A percentile compares a stretch with the other conserved stretches of the same genome.
phyloP scores from a whole-genome alignment of 2,329 filamentous ascomycete genomes.

The Daldinia eschscholtzii region DNA sequence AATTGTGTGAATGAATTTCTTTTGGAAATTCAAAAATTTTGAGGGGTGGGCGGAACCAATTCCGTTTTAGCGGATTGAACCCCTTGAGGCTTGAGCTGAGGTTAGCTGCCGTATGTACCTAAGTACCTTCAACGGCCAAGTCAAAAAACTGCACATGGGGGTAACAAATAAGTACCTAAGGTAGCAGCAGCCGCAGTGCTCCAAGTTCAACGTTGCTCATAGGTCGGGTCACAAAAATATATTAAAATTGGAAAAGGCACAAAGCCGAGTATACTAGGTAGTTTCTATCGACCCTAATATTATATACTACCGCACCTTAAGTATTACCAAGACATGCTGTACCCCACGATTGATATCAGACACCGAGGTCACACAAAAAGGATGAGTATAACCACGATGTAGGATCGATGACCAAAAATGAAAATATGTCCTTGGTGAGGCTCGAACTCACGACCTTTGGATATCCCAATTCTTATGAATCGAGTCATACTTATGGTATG shows the following conservation, averaged over 20 bases:
- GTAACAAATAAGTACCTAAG: too few relatives aligned
- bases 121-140: background rate
- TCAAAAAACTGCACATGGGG: background rate
- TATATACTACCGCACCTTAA: too few relatives aligned
- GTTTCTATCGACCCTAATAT: too few relatives aligned
- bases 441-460: slow-evolving; percentile 66
- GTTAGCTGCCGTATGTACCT: background rate
- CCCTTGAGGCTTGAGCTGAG: slow-evolving; percentile 30
- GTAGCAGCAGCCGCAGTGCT: too few relatives aligned
- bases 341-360: too few relatives aligned
- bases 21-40: slow-evolving; percentile 39
- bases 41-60: slow-evolving; percentile 37
- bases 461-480: slow-evolving; percentile 46
- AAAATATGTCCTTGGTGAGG: slow-evolving; percentile 52
- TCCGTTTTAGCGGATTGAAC: slow-evolving; percentile 26
- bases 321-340: too few relatives aligned
- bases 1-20: slow-evolving; percentile 33
- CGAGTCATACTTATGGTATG: slow-evolving; percentile 1
- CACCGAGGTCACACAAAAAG: too few relatives aligned
- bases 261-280: too few relatives aligned
- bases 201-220: too few relatives aligned
- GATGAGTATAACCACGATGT: too few relatives aligned
- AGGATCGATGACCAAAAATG: background rate
- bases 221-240: too few relatives aligned
- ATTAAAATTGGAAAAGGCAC: too few relatives aligned